Conservation (phyloP, 352 stramenopile genomes). For the Phytopythium aichiense region DNA sequence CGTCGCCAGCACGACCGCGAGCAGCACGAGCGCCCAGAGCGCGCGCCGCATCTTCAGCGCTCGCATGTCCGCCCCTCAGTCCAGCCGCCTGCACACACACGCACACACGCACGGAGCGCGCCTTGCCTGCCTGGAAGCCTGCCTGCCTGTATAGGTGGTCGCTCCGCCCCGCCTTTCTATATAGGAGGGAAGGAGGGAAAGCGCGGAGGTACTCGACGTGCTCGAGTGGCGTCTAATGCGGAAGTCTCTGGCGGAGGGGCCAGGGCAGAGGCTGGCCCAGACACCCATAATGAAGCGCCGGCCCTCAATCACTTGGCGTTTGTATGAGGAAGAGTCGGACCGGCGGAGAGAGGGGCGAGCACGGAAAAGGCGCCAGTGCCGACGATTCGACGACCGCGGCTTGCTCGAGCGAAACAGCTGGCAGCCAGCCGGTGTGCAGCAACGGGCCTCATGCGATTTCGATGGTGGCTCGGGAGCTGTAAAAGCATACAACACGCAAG, state of each 20-base stretch:
- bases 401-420: conserved; percentile 1
- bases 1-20: not conserved
- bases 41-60: not conserved
- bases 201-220: not conserved
- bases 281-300: not conserved
- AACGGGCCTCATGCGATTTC: not conserved
- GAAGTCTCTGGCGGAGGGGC: not conserved
- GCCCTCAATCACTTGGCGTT: not conserved
- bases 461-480: not conserved
- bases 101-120: not conserved
- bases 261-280: not conserved
- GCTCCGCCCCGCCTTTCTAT: not conserved
- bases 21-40: conserved; percentile 1
- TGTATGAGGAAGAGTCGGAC: conserved; percentile 1
- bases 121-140: not conserved
- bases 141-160: not conserved
- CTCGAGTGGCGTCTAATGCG: conserved; percentile 6
- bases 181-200: not conserved
- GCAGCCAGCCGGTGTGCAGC: not conserved
- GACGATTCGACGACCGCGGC: not conserved
- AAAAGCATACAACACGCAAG: too few species aligned
- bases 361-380: not conserved
- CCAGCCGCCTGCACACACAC: not conserved
- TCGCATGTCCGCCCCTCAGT: not conserved
- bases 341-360: not conserved